Evolutionary conservation across 805 yeast genomes (phyloP), one percentile per base, ranked within the genome.

Genomic region (Barnettozyma wickerhamii): DNA sequence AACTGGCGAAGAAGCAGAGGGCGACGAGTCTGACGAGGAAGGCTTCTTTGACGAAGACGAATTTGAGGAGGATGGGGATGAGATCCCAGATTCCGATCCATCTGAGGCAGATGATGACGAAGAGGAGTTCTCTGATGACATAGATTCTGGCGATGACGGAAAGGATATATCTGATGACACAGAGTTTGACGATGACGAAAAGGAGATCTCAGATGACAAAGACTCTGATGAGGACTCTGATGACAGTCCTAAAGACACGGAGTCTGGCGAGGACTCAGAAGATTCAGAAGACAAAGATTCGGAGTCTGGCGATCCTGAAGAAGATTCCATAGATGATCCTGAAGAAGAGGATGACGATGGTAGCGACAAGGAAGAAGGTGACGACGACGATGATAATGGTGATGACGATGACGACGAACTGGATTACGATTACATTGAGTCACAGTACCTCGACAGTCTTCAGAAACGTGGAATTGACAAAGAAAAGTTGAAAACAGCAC

Each of bases 91-190:
- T n/a, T n/a, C n/a, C n/a, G n/a, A n/a, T n/a, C n/a, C n/a, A n/a
- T n/a, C 21, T 18, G 20, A 35, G 19, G 42, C 17, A 20, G 41
- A 41, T 29, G 39, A 34, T 13, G 33, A 24, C 6, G 29, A 31
- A 23, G 41, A n/a, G 17, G 38, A 35, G 10, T 34, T 35, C 5
- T 33, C 35, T 5, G 30, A 28, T 28, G 30, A 13, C 7, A 13
- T 7, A 13, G 35, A 33, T 21, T 19, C 15, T 6, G 14, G 13
- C 7, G 14, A 33, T 21, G 28, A 33, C 7, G 4, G 12, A 3
- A 19, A 33, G 10, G 14, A 21, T 17, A 10, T 3, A 14, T 7
- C 5, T 35, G 19, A 7, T 19, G 31, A 13, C 7, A 31, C 13
- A 6, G 31, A 27, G n/a, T 9, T 23, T 23, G 26, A 12, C 12